phyloP scores from a whole-genome alignment of 352 stramenopile species.

The Phytopythium helicoides region DNA sequence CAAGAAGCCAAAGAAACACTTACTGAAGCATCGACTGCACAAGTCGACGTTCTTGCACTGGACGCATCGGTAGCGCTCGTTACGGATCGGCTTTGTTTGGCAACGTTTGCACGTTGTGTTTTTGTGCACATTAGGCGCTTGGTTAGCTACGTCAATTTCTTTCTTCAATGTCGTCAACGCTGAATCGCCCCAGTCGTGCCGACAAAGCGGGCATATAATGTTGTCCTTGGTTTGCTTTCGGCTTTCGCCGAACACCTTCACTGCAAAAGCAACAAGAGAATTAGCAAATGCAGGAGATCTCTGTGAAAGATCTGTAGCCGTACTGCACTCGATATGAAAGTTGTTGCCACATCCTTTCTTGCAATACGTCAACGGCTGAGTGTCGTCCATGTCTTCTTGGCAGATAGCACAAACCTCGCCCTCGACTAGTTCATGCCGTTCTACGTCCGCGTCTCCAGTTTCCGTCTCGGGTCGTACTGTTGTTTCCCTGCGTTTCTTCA shows the following conservation, averaged over 20 bases:
- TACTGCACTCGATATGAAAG: constrained; percentile 72
- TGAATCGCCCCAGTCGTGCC: constrained; percentile 73
- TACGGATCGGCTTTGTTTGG: constrained; percentile 72
- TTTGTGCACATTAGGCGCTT: constrained; percentile 73
- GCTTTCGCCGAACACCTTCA: constrained; percentile 86
- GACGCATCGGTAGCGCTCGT: constrained; percentile 75
- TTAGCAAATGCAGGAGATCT: background rate
- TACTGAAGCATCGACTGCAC: constrained; percentile 76
- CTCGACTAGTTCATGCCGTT: constrained; percentile 57
- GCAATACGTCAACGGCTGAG: constrained; percentile 69
- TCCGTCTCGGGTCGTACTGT: constrained; percentile 16
- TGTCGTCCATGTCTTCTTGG: constrained; percentile 74
- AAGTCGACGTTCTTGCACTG: constrained; percentile 79
- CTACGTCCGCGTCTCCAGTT: constrained; percentile 19
- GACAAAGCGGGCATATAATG: constrained; percentile 82
- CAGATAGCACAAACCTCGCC: constrained; percentile 85
- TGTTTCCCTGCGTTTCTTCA: constrained; percentile 39
- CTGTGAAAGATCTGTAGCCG: constrained; percentile 1
- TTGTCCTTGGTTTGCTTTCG: constrained; percentile 79
- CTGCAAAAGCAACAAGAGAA: constrained; percentile 18
- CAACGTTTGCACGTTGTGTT: constrained; percentile 63
- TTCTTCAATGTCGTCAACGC: constrained; percentile 64
- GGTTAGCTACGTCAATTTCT: constrained; percentile 71
- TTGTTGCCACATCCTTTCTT: constrained; percentile 77
- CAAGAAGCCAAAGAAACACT: constrained; percentile 4